Evolutionary conservation across 768 basidiomycete species (phyloP).

Genomic region (Chalciporus pseudorubinellus): DNA sequence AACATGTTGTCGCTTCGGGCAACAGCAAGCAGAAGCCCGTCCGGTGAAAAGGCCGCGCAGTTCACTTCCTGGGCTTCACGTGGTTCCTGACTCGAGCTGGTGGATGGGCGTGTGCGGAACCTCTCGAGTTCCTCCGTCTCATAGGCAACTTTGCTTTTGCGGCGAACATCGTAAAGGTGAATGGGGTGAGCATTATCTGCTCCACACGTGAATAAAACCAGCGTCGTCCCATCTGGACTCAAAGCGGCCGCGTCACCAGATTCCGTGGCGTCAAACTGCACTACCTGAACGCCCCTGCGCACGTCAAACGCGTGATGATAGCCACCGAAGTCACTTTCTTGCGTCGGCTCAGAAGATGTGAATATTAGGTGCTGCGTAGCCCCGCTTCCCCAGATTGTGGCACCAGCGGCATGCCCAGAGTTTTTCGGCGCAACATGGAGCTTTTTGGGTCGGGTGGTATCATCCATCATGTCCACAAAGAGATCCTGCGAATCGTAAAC

Average conservation of each 20-base stretch:
- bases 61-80: conserved; percentile 44
- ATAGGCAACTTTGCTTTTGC: conserved; percentile 27
- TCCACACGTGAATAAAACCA: conserved; percentile 34
- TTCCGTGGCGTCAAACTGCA: conserved; percentile 44
- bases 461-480: conserved; percentile 17
- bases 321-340: conserved; percentile 29
- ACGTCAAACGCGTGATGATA: conserved; percentile 54
- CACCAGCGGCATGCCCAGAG: conserved; percentile 38
- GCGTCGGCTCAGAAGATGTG: conserved; percentile 53
- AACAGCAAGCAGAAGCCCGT: conserved; percentile 57
- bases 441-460: conserved; percentile 11
- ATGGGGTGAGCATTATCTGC: conserved; percentile 33
- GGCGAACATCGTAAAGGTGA: conserved; percentile 52
- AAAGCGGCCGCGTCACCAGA: conserved; percentile 54
- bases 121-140: conserved; percentile 35
- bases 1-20: conserved; percentile 56
- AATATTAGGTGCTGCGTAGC: conserved; percentile 43
- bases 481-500: conserved; percentile 23
- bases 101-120: conserved; percentile 23
- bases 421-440: conserved; percentile 16
- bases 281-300: conserved; percentile 15
- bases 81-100: background rate
- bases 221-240: conserved; percentile 39
- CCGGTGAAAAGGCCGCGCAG: conserved; percentile 53
- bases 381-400: conserved; percentile 52